Conservation (phyloP, 139 green algal genomes). For the Yamagishiella unicocca region DNA sequence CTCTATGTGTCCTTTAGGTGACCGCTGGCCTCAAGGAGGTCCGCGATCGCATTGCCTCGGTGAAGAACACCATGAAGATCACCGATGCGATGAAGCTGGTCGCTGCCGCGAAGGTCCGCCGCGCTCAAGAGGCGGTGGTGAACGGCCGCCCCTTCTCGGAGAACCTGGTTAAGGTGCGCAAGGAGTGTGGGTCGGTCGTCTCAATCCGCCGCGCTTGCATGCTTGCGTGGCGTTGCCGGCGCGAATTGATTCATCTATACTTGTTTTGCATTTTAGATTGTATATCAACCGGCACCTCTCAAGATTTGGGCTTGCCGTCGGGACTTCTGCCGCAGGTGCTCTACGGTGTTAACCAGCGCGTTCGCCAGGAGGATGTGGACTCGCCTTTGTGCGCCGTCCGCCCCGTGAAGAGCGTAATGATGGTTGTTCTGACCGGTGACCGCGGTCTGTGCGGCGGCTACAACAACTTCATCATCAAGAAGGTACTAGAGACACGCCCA, state of each 20-base stretch:
- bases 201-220: not conserved
- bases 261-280: too few relatives aligned
- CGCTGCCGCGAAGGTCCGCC: conserved; percentile 93
- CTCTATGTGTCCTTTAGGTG: conserved; percentile 50
- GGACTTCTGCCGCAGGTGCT: conserved; percentile 82
- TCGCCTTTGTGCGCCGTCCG: conserved; percentile 92
- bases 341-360: conserved; percentile 97
- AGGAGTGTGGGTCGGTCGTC: not conserved
- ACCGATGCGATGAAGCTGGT: conserved; percentile 98
- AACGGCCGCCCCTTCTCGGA: conserved; percentile 98
- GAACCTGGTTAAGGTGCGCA: conserved; percentile 98
- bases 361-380: conserved; percentile 97
- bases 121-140: conserved; percentile 97
- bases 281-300: too few relatives aligned
- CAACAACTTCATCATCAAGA: conserved; percentile 98
- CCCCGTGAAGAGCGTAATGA: conserved; percentile 94
- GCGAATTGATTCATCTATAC: too few relatives aligned
- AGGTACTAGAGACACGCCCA: too few relatives aligned
- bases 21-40: conserved; percentile 89
- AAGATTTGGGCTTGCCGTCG: too few relatives aligned
- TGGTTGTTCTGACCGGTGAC: conserved; percentile 95
- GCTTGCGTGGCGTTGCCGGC: too few relatives aligned
- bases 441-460: conserved; percentile 99
- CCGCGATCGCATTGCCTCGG: conserved; percentile 94
- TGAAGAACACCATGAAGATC: conserved; percentile 99